Evolutionary conservation across 2,329 filamentous ascomycete genomes (phyloP).

Genomic region (Blastomyces gilchristii): DNA sequence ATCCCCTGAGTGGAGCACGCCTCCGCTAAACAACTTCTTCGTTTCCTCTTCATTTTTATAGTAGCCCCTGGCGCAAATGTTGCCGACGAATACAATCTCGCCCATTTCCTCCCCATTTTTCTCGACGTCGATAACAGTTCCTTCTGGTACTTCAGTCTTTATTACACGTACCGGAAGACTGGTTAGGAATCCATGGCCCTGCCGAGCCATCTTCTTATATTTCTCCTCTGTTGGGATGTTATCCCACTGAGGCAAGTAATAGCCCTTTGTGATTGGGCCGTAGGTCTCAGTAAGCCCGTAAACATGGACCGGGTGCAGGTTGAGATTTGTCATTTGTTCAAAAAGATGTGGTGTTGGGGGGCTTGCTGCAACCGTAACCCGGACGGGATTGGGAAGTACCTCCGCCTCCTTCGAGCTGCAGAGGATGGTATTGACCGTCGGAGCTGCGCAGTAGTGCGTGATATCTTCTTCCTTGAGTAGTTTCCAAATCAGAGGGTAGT

Average conservation of each 20-base stretch:
- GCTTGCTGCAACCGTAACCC: constrained; percentile 84
- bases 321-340: constrained; percentile 79
- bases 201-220: constrained; percentile 82
- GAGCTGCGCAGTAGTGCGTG: constrained; percentile 92
- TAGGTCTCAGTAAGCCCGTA: constrained; percentile 87
- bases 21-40: constrained; percentile 74
- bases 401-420: constrained; percentile 69
- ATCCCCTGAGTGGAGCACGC: constrained; percentile 80
- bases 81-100: constrained; percentile 78
- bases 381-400: constrained; percentile 57
- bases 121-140: constrained; percentile 55
- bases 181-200: constrained; percentile 84
- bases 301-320: constrained; percentile 83
- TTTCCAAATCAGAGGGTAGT: constrained; percentile 87
- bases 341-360: constrained; percentile 86
- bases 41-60: constrained; percentile 85
- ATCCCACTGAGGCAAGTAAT: constrained; percentile 80
- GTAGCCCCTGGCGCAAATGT: constrained; percentile 86
- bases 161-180: constrained; percentile 72
- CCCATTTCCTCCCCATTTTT: constrained; percentile 66
- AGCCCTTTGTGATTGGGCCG: constrained; percentile 90
- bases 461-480: constrained; percentile 76
- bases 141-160: constrained; percentile 62
- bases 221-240: constrained; percentile 60
- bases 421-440: constrained; percentile 89